Base-by-base conservation (phyloP, 768 basidiomycete genomes). In the Porphyrellus cyaneotinctus region DNA sequence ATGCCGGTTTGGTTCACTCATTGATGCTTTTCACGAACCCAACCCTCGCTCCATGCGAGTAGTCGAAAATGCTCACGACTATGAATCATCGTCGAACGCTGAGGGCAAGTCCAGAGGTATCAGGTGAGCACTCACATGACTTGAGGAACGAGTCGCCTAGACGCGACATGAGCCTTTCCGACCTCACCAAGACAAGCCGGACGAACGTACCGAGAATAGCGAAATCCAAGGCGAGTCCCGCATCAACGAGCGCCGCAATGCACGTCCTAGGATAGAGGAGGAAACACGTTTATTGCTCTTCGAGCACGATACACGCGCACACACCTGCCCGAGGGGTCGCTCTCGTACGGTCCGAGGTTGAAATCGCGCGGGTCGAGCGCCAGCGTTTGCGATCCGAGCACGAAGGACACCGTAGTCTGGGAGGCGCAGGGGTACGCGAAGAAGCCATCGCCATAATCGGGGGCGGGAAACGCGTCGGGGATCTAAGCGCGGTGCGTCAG, bases 21-120 rank as follows among this genome's bases (percentile, higher is more conserved):
- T 80, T 79, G 49, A 79, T 68, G 55, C 82, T 83, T 15, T 76
- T 72, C 30, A 79, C 73, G 52, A 87, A 80, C 4, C 85, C 85
- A 4, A 87, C 75, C 38, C 82, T 72, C 6, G 65, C 77, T 0
- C 70, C 74, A 30, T 79, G 72, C 6, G 77, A 72, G 53, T 84
- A 83, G 64, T 86, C 85, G 59, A 77, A 87, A 23, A 78, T 71
- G 6, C 79, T 72, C 61, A 86, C 82, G 78, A 82, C 83, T 85
- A 51, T 26, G 24, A 22, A 14, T 36, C 43, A 10, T 20, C 38
- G 6, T 57, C 51, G 59, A 54, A 43, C 13, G 36, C 26, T 28
- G 26, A 28, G 26, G 26, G 26, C 26, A 28, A 28, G 26, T 9
- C 26, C 9, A 8, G 26, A 15, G 20, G 18, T n/a, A 12, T 10